Percentiles rank a stretch among this genome's conserved stretches.
phyloP scores from a whole-genome alignment of 1,139 yeast genomes.

The Yamadazyma membranifaciens region DNA sequence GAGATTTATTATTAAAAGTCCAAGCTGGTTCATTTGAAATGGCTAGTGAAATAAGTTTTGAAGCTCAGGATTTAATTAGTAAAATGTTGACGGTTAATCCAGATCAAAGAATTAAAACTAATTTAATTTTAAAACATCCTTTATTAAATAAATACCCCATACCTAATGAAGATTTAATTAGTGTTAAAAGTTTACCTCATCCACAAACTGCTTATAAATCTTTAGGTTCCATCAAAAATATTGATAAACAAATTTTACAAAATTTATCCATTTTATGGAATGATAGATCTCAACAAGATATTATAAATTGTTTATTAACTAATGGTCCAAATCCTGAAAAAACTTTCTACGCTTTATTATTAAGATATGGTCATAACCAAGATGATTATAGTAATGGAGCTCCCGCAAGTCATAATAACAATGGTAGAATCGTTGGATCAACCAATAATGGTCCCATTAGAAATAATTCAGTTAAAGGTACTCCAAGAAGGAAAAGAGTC shows the following conservation, averaged over 20 bases:
- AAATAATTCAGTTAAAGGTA: conserved; percentile 18
- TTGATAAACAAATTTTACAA: conserved; percentile 64
- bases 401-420: conserved; percentile 17
- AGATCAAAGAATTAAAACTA: conserved; percentile 67
- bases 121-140: conserved; percentile 75
- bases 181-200: conserved; percentile 57
- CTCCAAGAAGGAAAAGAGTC: conserved; percentile 41
- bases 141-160: conserved; percentile 61
- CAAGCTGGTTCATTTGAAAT: conserved; percentile 73
- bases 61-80: conserved; percentile 69
- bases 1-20: conserved; percentile 66
- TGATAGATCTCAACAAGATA: conserved; percentile 59
- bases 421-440: conserved; percentile 18
- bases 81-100: conserved; percentile 83
- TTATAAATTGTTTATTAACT: conserved; percentile 51
- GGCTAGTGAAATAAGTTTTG: conserved; percentile 63
- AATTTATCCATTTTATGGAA: conserved; percentile 76
- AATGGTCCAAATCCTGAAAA: conserved; percentile 69
- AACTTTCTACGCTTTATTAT: conserved; percentile 67
- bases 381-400: conserved; percentile 20
- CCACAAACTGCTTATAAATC: conserved; percentile 59
- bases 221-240: conserved; percentile 44
- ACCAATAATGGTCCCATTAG: conserved; percentile 5
- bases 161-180: conserved; percentile 48
- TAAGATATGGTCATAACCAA: conserved; percentile 53